Evolutionary conservation across 2,329 filamentous ascomycete species (phyloP).

Genomic region (Cladosporium sp.): DNA sequence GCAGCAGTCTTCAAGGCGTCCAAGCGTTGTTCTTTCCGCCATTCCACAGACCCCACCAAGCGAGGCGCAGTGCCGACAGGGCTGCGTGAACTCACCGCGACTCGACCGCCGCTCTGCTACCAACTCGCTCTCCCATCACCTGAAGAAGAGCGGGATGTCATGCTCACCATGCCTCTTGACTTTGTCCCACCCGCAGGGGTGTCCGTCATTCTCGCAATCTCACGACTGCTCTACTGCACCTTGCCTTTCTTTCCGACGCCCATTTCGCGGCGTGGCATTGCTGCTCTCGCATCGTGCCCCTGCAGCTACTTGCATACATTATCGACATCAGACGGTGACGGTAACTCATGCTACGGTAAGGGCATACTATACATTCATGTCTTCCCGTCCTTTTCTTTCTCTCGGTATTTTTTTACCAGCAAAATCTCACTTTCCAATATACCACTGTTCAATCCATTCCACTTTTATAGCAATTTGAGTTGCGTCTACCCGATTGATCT

Average conservation of each 20-base stretch:
- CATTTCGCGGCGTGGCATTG: constrained; percentile 6
- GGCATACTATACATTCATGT: constrained; percentile 5
- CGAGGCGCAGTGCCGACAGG: neutral
- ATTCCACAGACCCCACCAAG: neutral
- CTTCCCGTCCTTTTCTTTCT: neutral
- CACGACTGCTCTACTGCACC: constrained; percentile 5
- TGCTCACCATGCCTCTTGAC: too few species aligned
- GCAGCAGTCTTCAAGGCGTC: neutral
- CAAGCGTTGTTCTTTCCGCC: neutral
- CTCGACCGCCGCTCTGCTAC: neutral
- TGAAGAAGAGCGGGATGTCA: constrained; percentile 4
- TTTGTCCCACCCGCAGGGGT: neutral
- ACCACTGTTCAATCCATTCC: too few species aligned
- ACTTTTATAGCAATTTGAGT: too few species aligned
- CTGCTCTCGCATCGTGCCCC: neutral
- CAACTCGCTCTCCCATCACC: neutral
- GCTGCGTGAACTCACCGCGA: neutral
- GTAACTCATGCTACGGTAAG: neutral
- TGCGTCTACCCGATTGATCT: neutral
- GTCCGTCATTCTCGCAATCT: constrained; percentile 2
- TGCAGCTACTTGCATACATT: neutral
- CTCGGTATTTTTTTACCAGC: too few species aligned
- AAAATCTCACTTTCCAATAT: too few species aligned
- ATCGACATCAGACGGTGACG: constrained; percentile 1
- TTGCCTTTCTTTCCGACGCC: constrained; percentile 6